These are phyloP conservation scores for Penicillium expansum DNA, from an alignment of 2,329 filamentous ascomycete genomes.

Conservation along the genomic window DNA sequence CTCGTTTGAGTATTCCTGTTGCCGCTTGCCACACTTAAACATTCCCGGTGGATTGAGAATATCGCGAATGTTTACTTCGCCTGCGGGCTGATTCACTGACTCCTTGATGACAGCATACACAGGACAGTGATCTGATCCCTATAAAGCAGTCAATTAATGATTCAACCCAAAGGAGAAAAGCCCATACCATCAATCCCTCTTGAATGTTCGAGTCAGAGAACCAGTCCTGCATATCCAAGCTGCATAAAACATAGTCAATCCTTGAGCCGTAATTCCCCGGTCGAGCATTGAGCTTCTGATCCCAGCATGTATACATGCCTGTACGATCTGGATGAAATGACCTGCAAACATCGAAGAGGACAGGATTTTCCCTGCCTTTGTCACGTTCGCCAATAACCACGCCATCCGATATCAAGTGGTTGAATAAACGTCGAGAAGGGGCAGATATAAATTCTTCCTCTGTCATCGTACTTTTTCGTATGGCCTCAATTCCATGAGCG, in stretches of 20 bases:
- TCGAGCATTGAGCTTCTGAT: conserved; percentile 90
- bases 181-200: conserved; percentile 70
- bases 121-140: conserved; percentile 93
- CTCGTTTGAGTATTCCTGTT: conserved; percentile 64
- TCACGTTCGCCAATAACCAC: conserved; percentile 64
- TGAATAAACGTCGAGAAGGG: conserved; percentile 74
- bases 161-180: neutral
- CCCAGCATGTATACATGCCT: conserved; percentile 98
- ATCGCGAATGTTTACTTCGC: conserved; percentile 60
- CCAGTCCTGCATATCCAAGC: conserved; percentile 73
- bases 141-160: conserved; percentile 15
- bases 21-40: conserved; percentile 65
- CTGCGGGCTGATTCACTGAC: conserved; percentile 52
- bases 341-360: conserved; percentile 81
- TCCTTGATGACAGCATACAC: conserved; percentile 76
- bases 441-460: conserved; percentile 69
- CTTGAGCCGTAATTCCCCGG: conserved; percentile 89
- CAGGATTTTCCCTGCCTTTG: conserved; percentile 64
- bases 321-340: conserved; percentile 73
- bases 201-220: conserved; percentile 81
- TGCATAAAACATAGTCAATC: conserved; percentile 92
- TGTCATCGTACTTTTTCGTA: conserved; percentile 67
- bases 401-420: conserved; percentile 76
- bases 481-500: conserved; percentile 67
- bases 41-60: conserved; percentile 73